A percentile compares a stretch with the other conserved stretches of the same genome.
These are phyloP conservation scores for Lachancea kluyveri DNA, from an alignment of 805 yeast species.

Conservation along the genomic window DNA sequence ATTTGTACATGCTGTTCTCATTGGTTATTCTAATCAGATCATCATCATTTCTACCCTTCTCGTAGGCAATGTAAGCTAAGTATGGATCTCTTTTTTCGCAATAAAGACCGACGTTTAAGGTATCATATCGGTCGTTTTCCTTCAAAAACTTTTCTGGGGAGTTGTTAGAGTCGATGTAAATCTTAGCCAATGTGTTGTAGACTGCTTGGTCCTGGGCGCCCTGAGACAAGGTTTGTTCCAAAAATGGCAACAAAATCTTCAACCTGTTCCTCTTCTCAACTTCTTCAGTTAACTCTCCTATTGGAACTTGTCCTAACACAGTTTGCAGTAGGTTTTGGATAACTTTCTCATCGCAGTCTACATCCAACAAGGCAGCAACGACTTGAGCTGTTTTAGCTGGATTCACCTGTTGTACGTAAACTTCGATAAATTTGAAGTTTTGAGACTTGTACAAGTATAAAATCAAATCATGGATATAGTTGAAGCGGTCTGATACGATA, in stretches of 20 bases:
- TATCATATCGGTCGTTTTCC: slow-evolving; percentile 85
- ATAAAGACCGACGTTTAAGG: slow-evolving; percentile 93
- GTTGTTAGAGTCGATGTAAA: slow-evolving; percentile 95
- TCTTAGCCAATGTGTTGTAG: slow-evolving; percentile 92
- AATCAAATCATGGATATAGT: slow-evolving; percentile 88
- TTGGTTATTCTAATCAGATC: slow-evolving; percentile 90
- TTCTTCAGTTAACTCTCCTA: slow-evolving; percentile 81
- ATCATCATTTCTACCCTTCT: slow-evolving; percentile 86
- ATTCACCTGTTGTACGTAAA: slow-evolving; percentile 95
- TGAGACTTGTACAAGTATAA: slow-evolving; percentile 92
- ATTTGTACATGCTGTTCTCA: slow-evolving; percentile 96
- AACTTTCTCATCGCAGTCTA: slow-evolving; percentile 90
- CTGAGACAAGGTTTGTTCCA: slow-evolving; percentile 78
- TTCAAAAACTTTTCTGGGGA: slow-evolving; percentile 94
- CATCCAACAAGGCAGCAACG: slow-evolving; percentile 91
- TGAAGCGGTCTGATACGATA: slow-evolving; percentile 89
- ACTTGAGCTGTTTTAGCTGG: slow-evolving; percentile 96
- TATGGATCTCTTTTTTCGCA: slow-evolving; percentile 99
- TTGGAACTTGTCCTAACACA: slow-evolving; percentile 92
- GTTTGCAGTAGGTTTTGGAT: slow-evolving; percentile 75
- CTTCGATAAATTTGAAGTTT: slow-evolving; percentile 94
- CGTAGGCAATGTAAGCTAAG: slow-evolving; percentile 94
- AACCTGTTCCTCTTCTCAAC: slow-evolving; percentile 95
- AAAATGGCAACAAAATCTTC: slow-evolving; percentile 84
- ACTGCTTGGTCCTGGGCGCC: slow-evolving; percentile 89